Evolutionary conservation across 2,329 filamentous ascomycete genomes (phyloP).

Genomic region (Colletotrichum sp.): DNA sequence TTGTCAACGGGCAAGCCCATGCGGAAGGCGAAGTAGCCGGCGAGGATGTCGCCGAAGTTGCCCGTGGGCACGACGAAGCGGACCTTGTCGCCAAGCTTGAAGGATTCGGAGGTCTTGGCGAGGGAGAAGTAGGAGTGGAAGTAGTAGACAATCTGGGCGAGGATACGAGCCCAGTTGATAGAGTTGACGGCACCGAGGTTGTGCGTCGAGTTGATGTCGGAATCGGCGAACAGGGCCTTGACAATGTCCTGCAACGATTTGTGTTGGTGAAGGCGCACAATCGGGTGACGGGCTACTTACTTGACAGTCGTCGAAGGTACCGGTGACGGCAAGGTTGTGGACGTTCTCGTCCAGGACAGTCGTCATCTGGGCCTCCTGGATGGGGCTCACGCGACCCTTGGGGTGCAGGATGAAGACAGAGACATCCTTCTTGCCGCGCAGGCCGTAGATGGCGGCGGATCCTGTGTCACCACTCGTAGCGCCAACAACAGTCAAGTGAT

Average conservation of each 20-base stretch:
- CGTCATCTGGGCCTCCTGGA: slow-evolving; percentile 98
- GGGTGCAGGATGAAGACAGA: slow-evolving; percentile 95
- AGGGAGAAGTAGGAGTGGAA: slow-evolving; percentile 93
- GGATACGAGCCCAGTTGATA: slow-evolving; percentile 94
- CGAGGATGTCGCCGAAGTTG: slow-evolving; percentile 95
- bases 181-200: slow-evolving; percentile 94
- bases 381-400: slow-evolving; percentile 86
- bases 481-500: slow-evolving; percentile 86
- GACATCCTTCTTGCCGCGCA: slow-evolving; percentile 95
- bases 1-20: slow-evolving; percentile 91
- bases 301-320: slow-evolving; percentile 96
- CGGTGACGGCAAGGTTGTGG: slow-evolving; percentile 87
- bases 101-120: slow-evolving; percentile 58
- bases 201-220: slow-evolving; percentile 80
- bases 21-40: slow-evolving; percentile 87
- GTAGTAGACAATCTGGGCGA: slow-evolving; percentile 97
- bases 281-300: slow-evolving; percentile 40
- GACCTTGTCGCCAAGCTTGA: slow-evolving; percentile 70
- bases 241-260: slow-evolving; percentile 74
- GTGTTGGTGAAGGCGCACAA: neutral
- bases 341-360: slow-evolving; percentile 90
- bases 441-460: slow-evolving; percentile 93
- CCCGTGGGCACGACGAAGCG: slow-evolving; percentile 92
- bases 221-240: slow-evolving; percentile 89
- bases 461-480: slow-evolving; percentile 90